Base-by-base conservation (phyloP, 2,329 filamentous ascomycete species). In the Fusarium euwallaceae region DNA sequence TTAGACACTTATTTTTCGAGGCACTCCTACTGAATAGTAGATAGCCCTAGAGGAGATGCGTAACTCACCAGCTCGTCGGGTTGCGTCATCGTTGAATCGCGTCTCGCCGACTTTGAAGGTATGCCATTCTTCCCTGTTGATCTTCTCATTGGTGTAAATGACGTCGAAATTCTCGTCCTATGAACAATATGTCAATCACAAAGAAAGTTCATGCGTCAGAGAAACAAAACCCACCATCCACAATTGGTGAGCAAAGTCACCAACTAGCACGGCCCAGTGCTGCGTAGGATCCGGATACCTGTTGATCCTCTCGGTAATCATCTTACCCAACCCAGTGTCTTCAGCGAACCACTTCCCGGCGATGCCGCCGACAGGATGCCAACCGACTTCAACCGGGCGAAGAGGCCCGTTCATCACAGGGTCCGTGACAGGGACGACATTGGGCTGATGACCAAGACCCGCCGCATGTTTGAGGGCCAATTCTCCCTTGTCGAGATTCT, bases 331-430 rank as follows among this genome's bases (percentile, higher is more conserved):
- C 0, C 87, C 86, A 0, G 88, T 89, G 76, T 87, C 82, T 64
- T 90, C 88, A 16, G 88, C 88, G 61, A 90, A 88, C 88, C 88
- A 90, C 74, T 89, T 89, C 45, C 88, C 88, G 0, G 87, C 87
- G 20, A 87, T 81, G 0, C 88, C 88, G 17, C 85, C 88, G 8
- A 91, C 88, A 1, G 89, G 88, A 78, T 90, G 88, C 89, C 89
- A 91, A 24, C 88, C 89, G 29, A 91, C 85, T 74, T 87, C 83
- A 34, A 90, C 88, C 0, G 80, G 78, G 0, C 82, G 78, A 27
- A 79, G 53, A 4, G 78, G 76, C n/a, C 77, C 81, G 53, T 83
- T 74, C 53, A 82, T 66, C 3, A 76, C 56, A 0, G 82, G 81
- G 0, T 80, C 62, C 2, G 74, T 73, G 17, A 79, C 62, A 4